Evolutionary conservation across 495 filamentous ascomycete genomes (phyloP).

Genomic region (Saxispiralis lemnorum): DNA sequence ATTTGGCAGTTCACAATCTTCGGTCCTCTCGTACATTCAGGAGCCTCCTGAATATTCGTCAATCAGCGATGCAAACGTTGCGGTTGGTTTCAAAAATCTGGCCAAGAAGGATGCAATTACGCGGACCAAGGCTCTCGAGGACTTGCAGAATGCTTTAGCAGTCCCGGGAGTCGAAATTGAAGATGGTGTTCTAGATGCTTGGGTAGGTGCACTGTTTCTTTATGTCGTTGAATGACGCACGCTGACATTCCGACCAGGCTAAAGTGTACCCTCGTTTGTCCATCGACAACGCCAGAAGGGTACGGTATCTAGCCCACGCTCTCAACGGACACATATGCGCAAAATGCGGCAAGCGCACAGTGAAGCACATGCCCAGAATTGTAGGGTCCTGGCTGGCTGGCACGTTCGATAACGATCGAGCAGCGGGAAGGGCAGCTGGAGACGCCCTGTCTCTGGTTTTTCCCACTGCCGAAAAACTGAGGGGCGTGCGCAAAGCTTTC

Average conservation of each 20-base stretch:
- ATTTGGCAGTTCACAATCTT: conserved; percentile 34
- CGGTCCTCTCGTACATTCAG: conserved; percentile 58
- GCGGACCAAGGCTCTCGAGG: conserved; percentile 82
- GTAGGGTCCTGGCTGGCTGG: conserved; percentile 80
- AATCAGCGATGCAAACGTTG: conserved; percentile 61
- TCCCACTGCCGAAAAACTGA: conserved; percentile 57
- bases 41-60: conserved; percentile 67
- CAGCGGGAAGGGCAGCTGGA: conserved; percentile 50
- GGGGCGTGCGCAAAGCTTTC: conserved; percentile 57
- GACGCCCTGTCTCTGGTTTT: conserved; percentile 60
- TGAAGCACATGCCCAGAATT: conserved; percentile 53
- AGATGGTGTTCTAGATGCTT: conserved; percentile 63
- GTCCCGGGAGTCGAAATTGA: conserved; percentile 41
- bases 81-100: conserved; percentile 80
- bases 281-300: conserved; percentile 72
- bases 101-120: conserved; percentile 86
- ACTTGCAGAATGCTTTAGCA: conserved; percentile 49
- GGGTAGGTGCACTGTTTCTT: conserved; percentile 41
- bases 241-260: conserved; percentile 38
- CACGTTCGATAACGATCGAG: conserved; percentile 65
- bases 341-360: conserved; percentile 61
- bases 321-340: conserved; percentile 56
- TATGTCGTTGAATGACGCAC: conserved; percentile 10
- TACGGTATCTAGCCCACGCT: conserved; percentile 65
- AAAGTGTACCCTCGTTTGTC: conserved; percentile 73